Evolutionary conservation across 805 yeast species (phyloP).

Genomic region (Cyberlindnera euphorbiiphila): DNA sequence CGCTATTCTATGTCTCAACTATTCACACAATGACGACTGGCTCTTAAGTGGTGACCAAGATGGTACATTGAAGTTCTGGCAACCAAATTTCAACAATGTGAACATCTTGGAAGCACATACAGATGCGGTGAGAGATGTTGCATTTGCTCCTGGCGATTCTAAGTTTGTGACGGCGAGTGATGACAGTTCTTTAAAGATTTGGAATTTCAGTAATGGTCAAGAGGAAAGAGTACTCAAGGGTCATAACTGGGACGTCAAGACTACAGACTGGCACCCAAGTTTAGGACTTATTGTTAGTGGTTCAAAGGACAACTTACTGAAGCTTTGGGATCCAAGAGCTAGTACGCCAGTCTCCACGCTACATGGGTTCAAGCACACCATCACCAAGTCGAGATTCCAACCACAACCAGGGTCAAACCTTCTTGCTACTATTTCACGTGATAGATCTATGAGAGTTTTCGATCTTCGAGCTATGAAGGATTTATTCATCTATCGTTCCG

Average conservation of each 20-base stretch:
- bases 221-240: constrained; percentile 81
- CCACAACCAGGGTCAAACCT: constrained; percentile 64
- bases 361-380: constrained; percentile 92
- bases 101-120: constrained; percentile 74
- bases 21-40: constrained; percentile 93
- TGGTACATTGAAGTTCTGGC: constrained; percentile 94
- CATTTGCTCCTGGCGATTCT: constrained; percentile 85
- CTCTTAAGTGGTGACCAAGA: constrained; percentile 89
- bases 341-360: constrained; percentile 72
- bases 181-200: constrained; percentile 83
- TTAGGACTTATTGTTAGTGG: constrained; percentile 87
- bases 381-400: constrained; percentile 82
- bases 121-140: constrained; percentile 80
- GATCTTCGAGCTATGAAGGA: constrained; percentile 86
- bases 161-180: constrained; percentile 94
- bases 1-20: constrained; percentile 73
- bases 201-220: constrained; percentile 88
- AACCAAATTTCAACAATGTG: constrained; percentile 95
- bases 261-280: constrained; percentile 94
- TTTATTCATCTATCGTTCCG: constrained; percentile 68
- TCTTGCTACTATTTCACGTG: constrained; percentile 84
- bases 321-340: constrained; percentile 94
- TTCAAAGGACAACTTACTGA: constrained; percentile 89
- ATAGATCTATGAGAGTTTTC: constrained; percentile 80
- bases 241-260: constrained; percentile 98